Percentiles rank a stretch among this genome's conserved stretches.
Conservation (phyloP, 371 early-diverging fungal genomes). For the Phascolomyces articulosus region DNA sequence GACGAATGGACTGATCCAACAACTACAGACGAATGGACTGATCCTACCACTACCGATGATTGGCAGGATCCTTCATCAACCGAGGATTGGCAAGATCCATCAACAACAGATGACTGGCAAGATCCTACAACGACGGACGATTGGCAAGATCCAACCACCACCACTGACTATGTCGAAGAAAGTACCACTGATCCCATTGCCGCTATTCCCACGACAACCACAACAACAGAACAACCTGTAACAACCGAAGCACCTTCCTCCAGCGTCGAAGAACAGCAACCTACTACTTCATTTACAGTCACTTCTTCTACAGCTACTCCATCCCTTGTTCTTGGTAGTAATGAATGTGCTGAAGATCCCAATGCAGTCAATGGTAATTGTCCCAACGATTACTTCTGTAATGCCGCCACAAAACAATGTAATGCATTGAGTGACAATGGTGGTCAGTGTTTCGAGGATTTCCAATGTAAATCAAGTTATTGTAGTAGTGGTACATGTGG, state of each 20-base stretch:
- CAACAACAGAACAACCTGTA: neutral
- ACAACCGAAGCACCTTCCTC: neutral
- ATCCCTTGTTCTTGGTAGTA: slow-evolving; percentile 21
- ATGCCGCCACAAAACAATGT: slow-evolving; percentile 24
- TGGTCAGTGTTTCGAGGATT: slow-evolving; percentile 23
- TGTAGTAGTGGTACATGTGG: slow-evolving; percentile 13
- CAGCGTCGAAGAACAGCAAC: neutral
- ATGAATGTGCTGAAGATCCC: slow-evolving; percentile 25
- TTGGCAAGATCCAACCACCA: neutral
- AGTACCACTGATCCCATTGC: neutral
- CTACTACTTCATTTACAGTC: slow-evolving; percentile 12
- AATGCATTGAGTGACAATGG: slow-evolving; percentile 13
- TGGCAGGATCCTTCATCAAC: neutral
- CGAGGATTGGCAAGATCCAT: neutral
- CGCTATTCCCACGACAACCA: neutral
- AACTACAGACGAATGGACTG: neutral
- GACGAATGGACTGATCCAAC: neutral
- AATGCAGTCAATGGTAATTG: slow-evolving; percentile 23
- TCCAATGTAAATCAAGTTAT: slow-evolving; percentile 25
- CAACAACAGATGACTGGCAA: neutral
- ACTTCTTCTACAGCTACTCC: slow-evolving; percentile 30
- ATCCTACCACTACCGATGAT: neutral
- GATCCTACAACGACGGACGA: neutral
- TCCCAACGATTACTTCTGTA: slow-evolving; percentile 25
- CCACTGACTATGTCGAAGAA: neutral